Evolutionary conservation across 148 eudicot species (phyloP).

Genomic region (Rhododendron ferrugineum): DNA sequence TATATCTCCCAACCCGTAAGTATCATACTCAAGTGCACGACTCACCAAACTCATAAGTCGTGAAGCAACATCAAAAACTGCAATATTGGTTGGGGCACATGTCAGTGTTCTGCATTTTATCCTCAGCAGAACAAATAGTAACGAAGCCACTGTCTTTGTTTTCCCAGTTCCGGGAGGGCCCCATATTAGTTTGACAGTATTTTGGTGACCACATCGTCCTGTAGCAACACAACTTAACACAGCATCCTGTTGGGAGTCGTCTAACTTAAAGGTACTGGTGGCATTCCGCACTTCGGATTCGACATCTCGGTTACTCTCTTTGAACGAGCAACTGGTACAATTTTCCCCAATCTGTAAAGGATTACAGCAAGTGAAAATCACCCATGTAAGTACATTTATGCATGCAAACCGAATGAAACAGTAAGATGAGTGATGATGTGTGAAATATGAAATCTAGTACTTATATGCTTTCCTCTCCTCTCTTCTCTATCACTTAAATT

Average conservation of each 20-base stretch:
- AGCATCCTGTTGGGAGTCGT: conserved; percentile 38
- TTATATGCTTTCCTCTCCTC: too few relatives aligned
- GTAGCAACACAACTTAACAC: conserved; percentile 30
- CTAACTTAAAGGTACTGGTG: conserved; percentile 19
- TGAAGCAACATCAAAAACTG: too few relatives aligned
- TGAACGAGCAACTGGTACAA: neutral
- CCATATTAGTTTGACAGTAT: conserved; percentile 26
- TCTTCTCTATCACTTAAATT: too few relatives aligned
- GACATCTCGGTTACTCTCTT: neutral
- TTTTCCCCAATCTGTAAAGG: neutral
- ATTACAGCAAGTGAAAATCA: neutral
- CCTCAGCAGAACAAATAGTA: too few relatives aligned
- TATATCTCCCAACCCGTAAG: too few relatives aligned
- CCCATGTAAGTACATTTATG: neutral
- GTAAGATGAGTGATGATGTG: too few relatives aligned
- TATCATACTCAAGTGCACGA: too few relatives aligned
- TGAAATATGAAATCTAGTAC: neutral
- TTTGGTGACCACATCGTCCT: conserved; percentile 28
- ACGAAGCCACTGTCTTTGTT: too few relatives aligned
- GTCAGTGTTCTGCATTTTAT: too few relatives aligned
- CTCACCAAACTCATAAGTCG: too few relatives aligned
- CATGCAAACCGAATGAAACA: neutral
- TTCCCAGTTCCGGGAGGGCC: too few relatives aligned
- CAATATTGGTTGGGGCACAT: too few relatives aligned
- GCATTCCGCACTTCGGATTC: neutral